Percentiles rank a stretch among this genome's conserved stretches.
phyloP scores from a whole-genome alignment of 306 rosid species.

The Herpetospermum pedunculosum region DNA sequence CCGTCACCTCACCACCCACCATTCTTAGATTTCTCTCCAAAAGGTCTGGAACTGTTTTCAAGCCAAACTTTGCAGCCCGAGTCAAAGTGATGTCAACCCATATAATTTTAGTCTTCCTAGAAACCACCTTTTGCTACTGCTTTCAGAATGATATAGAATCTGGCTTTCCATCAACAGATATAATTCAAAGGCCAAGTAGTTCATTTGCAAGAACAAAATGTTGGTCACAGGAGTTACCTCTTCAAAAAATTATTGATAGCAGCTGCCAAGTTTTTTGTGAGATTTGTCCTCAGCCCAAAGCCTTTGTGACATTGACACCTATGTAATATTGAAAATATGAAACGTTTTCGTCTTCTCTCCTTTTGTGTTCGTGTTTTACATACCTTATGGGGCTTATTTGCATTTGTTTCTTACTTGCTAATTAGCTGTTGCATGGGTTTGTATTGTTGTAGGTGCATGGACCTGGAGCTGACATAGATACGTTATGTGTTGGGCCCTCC shows the following conservation, averaged over 20 bases:
- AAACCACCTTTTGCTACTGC: not conserved
- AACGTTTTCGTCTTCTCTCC: not conserved
- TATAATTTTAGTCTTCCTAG: not conserved
- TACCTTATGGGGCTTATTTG: not conserved
- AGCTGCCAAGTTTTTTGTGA: not conserved
- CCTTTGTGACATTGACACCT: not conserved
- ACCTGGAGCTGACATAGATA: slow-evolving; percentile 84
- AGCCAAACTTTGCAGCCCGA: not conserved
- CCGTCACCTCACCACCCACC: not conserved
- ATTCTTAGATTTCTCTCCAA: not conserved
- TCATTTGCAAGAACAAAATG: not conserved
- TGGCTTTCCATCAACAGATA: not conserved
- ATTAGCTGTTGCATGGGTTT: not conserved
- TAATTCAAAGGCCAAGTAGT: not conserved
- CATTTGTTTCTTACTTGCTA: not conserved
- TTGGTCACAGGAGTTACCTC: not conserved
- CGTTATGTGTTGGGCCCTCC: slow-evolving; percentile 80
- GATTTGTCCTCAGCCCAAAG: not conserved
- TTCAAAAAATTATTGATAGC: not conserved
- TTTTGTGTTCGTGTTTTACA: not conserved
- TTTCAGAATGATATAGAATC: not conserved
- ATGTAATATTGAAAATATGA: not conserved
- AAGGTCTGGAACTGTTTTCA: not conserved
- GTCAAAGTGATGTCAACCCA: not conserved
- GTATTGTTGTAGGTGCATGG: slow-evolving; percentile 50